Evolutionary conservation across 495 filamentous ascomycete species (phyloP), one percentile per base, ranked within the genome.

Genomic region (Trichoderma asperelloides): DNA sequence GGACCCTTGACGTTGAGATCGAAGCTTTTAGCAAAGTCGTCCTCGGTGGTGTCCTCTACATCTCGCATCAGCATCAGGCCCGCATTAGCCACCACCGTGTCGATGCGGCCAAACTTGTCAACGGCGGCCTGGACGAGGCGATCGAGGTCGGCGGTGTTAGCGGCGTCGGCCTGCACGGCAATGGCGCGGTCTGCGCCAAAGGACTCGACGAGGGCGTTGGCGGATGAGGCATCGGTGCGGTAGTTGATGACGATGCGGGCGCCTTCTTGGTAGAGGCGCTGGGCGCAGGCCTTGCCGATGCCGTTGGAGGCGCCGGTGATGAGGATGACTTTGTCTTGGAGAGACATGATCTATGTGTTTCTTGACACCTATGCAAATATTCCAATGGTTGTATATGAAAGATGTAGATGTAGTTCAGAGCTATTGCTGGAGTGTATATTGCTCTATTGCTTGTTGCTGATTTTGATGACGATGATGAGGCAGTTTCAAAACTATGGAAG

Each of bases 231-330:
- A 71, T 86, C 79, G 39, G 78, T 81, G 55, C 79, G 77, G 76
- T 89, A 90, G 75, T 86, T 89, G 76, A 90, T 81, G 33, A 88
- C 82, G 40, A 91, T 79, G 45, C 80, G 85, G 64, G 87, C 88
- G 62, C 88, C 87, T n/a, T 83, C 76, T 33, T 75, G 70, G 18
- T 83, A 82, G 45, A 89, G 79, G 4, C 78, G 51, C 51, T 60
- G 8, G 23, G 51, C 51, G 25, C 9, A 11, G 9, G 51, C 51
- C 23, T 60, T 60, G 51, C 51, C 51, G 51, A 60, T 60, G 51
- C 51, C 51, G 23, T 3, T 60, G 51, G 51, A 60, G 51, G 78
- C 85, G 65, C 89, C 88, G 39, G 89, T 91, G 70, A 91, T 80
- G 62, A 90, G 70, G 65, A 83, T 81, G 65, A 88, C 80, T 77